Evolutionary conservation across 2,329 filamentous ascomycete species (phyloP).

Genomic region (Alternaria sp.): DNA sequence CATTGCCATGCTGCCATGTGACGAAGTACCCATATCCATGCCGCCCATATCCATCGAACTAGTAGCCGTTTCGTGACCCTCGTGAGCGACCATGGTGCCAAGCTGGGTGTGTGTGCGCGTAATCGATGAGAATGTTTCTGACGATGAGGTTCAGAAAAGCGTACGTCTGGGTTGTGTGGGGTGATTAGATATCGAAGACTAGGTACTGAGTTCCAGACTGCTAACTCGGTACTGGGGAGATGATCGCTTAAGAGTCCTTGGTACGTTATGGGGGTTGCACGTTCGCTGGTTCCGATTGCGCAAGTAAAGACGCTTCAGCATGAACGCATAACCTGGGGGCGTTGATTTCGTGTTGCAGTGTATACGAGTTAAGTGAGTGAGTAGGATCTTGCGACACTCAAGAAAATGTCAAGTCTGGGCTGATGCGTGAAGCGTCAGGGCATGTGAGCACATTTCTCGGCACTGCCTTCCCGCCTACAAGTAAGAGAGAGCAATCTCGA

Average conservation of each 20-base stretch:
- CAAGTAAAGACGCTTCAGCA: conserved; percentile 26
- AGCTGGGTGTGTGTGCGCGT: conserved; percentile 7
- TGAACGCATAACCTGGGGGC: conserved; percentile 35
- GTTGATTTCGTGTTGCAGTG: conserved; percentile 23
- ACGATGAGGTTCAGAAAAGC: conserved; percentile 1
- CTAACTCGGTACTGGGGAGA: conserved; percentile 18
- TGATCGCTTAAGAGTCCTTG: conserved; percentile 31
- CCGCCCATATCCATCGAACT: conserved; percentile 25
- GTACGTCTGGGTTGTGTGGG: background rate
- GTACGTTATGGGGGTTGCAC: conserved; percentile 16
- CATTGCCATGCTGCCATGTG: conserved; percentile 59
- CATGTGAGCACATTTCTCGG: conserved; percentile 14
- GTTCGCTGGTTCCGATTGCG: conserved; percentile 25
- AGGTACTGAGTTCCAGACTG: conserved; percentile 45
- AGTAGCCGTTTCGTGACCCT: conserved; percentile 29
- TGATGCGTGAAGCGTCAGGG: conserved; percentile 44
- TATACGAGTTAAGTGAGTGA: conserved; percentile 31
- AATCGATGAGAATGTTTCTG: background rate
- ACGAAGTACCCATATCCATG: conserved; percentile 32
- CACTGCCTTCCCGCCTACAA: conserved; percentile 3
- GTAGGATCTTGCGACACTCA: conserved; percentile 45
- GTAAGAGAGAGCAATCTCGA: conserved; percentile 5
- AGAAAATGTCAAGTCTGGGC: conserved; percentile 38
- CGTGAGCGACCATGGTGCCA: conserved; percentile 45
- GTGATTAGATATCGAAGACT: conserved; percentile 13